Evolutionary conservation across 2,329 filamentous ascomycete species (phyloP).

Genomic region (Tricladium varicosporioides): DNA sequence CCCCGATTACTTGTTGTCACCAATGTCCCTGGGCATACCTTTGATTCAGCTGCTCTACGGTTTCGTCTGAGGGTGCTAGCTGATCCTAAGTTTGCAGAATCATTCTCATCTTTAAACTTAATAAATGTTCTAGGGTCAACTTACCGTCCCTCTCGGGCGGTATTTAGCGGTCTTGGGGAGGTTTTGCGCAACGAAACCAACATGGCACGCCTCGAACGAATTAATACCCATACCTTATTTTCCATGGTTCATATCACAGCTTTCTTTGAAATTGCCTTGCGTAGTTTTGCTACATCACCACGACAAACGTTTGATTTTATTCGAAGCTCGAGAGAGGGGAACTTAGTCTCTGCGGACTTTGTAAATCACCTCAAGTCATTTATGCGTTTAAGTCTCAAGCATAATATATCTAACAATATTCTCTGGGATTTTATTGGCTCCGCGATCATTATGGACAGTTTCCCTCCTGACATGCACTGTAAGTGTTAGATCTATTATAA

Average conservation of each 20-base stretch:
- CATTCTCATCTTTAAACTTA: constrained; percentile 18
- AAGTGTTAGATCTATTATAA: constrained; percentile 9
- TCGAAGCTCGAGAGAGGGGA: constrained; percentile 8
- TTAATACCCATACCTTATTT: constrained; percentile 17
- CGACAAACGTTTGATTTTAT: constrained; percentile 21
- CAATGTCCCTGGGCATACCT: constrained; percentile 8
- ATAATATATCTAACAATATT: constrained; percentile 15
- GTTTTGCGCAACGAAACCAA: constrained; percentile 15
- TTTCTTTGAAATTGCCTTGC: constrained; percentile 19
- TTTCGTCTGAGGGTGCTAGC: constrained; percentile 12
- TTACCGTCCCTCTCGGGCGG: background rate
- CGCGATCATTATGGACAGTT: constrained; percentile 23
- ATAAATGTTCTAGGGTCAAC: constrained; percentile 10
- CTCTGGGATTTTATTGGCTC: constrained; percentile 21
- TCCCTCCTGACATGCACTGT: constrained; percentile 25
- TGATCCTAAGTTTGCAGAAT: constrained; percentile 12
- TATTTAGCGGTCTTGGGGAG: constrained; percentile 10
- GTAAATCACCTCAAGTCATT: constrained; percentile 14
- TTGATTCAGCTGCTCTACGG: constrained; percentile 9
- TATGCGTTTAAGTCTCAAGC: constrained; percentile 8
- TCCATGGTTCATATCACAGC: constrained; percentile 16
- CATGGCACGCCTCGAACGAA: constrained; percentile 7
- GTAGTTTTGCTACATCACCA: constrained; percentile 8
- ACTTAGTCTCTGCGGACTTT: constrained; percentile 13
- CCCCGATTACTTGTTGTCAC: constrained; percentile 17